Evolutionary conservation across 1,139 yeast species (phyloP).

Genomic region (Kodamaea arcana): DNA sequence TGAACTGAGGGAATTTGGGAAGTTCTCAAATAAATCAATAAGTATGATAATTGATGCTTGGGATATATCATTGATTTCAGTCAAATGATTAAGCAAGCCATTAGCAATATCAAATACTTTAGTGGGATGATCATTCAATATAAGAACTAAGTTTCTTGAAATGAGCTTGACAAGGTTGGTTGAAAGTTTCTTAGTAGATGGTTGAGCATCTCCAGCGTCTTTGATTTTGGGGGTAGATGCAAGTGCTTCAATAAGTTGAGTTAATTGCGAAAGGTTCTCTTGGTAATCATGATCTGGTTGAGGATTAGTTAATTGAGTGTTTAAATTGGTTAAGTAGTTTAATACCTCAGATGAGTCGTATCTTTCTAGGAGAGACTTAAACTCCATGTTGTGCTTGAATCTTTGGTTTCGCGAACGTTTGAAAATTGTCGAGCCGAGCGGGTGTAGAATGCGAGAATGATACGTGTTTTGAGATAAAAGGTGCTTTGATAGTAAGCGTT

Average conservation of each 20-base stretch:
- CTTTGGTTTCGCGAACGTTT: too few relatives aligned
- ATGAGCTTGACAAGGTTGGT: conserved; percentile 27
- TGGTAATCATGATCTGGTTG: conserved; percentile 10
- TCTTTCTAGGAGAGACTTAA: conserved; percentile 15
- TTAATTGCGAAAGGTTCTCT: conserved; percentile 9
- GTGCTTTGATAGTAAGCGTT: too few relatives aligned
- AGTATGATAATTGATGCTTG: conserved; percentile 29
- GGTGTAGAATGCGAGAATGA: too few relatives aligned
- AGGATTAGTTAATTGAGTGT: conserved; percentile 15
- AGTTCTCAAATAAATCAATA: conserved; percentile 36
- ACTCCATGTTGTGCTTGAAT: conserved; percentile 7
- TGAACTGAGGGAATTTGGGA: conserved; percentile 36
- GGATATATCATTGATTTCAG: conserved; percentile 17
- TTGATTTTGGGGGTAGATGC: conserved; percentile 5
- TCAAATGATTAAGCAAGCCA: conserved; percentile 27
- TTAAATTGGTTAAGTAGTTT: conserved; percentile 22
- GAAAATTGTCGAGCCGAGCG: too few relatives aligned
- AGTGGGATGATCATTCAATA: conserved; percentile 31
- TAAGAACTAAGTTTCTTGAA: conserved; percentile 26
- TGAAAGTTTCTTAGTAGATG: conserved; percentile 13
- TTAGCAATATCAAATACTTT: conserved; percentile 40
- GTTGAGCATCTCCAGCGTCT: conserved; percentile 1
- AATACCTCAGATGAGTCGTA: conserved; percentile 21
- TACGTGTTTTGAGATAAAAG: too few relatives aligned
- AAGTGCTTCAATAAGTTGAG: conserved; percentile 10